A percentile compares a stretch with the other conserved stretches of the same genome.
Conservation (phyloP, 768 basidiomycete species). For the Podaxis carcinomalis region DNA sequence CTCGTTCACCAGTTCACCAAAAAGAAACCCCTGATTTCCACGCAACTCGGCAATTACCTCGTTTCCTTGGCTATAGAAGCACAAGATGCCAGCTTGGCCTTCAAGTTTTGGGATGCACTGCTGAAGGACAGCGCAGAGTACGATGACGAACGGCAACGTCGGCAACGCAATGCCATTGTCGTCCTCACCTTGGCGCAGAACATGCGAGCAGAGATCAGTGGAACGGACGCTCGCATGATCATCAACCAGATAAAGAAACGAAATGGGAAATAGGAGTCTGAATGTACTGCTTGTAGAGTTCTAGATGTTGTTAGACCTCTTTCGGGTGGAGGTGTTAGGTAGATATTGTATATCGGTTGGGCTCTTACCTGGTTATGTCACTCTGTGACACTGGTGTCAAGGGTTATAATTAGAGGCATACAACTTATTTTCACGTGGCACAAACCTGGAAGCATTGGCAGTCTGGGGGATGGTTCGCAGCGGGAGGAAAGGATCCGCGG, state of each 20-base stretch:
- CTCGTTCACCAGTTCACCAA: slow-evolving; percentile 36
- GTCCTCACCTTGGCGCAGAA: slow-evolving; percentile 22
- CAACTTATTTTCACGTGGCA: slow-evolving; percentile 23
- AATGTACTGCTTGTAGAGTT: not conserved
- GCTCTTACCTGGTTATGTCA: not conserved
- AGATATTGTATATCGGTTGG: slow-evolving; percentile 3
- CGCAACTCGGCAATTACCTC: slow-evolving; percentile 48
- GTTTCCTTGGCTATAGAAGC: slow-evolving; percentile 45
- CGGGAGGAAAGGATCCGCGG: slow-evolving; percentile 25
- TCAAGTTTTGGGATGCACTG: slow-evolving; percentile 53
- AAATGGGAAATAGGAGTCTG: slow-evolving; percentile 21
- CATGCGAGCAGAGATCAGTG: slow-evolving; percentile 1
- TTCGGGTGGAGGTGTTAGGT: slow-evolving; percentile 8
- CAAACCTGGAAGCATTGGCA: slow-evolving; percentile 5
- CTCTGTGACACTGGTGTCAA: not conserved
- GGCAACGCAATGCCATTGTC: slow-evolving; percentile 38
- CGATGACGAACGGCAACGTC: slow-evolving; percentile 41
- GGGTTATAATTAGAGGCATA: slow-evolving; percentile 9
- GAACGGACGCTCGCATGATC: slow-evolving; percentile 10
- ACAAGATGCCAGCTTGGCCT: slow-evolving; percentile 49
- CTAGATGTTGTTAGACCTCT: not conserved
- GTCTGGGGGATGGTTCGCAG: slow-evolving; percentile 2
- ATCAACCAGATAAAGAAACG: not conserved
- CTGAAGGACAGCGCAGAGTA: slow-evolving; percentile 41
- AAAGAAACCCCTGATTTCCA: slow-evolving; percentile 32